Percentiles rank a stretch among this genome's conserved stretches.
Evolutionary conservation across 1,284 basidiomycete genomes (phyloP).

Genomic region (Leccinum insolens): DNA sequence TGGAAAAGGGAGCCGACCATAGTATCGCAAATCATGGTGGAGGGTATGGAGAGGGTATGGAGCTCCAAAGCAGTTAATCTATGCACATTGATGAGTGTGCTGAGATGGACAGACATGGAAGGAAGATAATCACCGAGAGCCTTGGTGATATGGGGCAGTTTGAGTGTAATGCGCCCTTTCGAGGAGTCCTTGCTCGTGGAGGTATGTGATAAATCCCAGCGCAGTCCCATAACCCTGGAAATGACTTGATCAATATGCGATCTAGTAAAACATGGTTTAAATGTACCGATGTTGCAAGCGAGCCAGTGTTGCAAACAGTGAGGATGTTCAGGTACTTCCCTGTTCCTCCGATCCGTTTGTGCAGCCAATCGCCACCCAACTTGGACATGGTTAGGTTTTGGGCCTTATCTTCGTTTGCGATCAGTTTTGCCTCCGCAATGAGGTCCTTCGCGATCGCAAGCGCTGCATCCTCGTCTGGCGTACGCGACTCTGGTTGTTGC

Average conservation of each 20-base stretch:
- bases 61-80: slow-evolving; percentile 89
- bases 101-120: not conserved
- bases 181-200: slow-evolving; percentile 77
- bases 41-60: slow-evolving; percentile 78
- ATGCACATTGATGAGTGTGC: not conserved
- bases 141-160: slow-evolving; percentile 93
- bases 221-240: slow-evolving; percentile 90
- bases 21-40: slow-evolving; percentile 93
- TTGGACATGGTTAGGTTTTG: slow-evolving; percentile 83
- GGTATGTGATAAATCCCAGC: slow-evolving; percentile 88
- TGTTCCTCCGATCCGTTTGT: slow-evolving; percentile 44
- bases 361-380: slow-evolving; percentile 84
- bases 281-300: slow-evolving; percentile 83
- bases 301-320: slow-evolving; percentile 96
- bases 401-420: slow-evolving; percentile 84
- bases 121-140: slow-evolving; percentile 57
- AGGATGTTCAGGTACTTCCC: slow-evolving; percentile 71
- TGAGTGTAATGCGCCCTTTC: slow-evolving; percentile 88
- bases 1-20: slow-evolving; percentile 94
- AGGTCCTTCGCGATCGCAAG: slow-evolving; percentile 58
- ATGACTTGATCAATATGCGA: slow-evolving; percentile 8
- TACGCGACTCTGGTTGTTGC: slow-evolving; percentile 16
- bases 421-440: slow-evolving; percentile 61
- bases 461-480: slow-evolving; percentile 40
- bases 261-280: not conserved